Evolutionary conservation across 768 basidiomycete genomes (phyloP).

Genomic region (Leccinum sublutescens): DNA sequence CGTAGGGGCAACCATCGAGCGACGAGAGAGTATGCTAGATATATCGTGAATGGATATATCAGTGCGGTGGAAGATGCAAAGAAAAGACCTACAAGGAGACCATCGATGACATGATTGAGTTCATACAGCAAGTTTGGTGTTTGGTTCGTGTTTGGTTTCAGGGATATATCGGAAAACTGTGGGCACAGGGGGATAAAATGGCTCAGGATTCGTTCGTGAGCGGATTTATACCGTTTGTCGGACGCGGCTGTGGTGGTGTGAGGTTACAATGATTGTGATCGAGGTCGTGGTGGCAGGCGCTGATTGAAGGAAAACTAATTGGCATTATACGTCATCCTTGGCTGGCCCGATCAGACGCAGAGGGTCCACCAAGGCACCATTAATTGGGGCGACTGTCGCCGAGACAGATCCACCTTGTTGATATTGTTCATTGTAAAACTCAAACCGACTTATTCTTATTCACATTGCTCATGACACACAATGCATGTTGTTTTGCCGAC

Average conservation of each 20-base stretch:
- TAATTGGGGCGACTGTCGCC: too few relatives aligned
- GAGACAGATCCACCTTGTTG: neutral
- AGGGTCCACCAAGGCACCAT: too few relatives aligned
- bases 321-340: too few relatives aligned
- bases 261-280: too few relatives aligned
- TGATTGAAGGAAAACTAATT: too few relatives aligned
- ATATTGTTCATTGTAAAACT: neutral
- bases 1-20: slow-evolving; percentile 12
- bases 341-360: neutral
- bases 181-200: neutral
- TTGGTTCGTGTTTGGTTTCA: slow-evolving; percentile 4
- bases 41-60: slow-evolving; percentile 24
- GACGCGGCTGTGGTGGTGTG: neutral
- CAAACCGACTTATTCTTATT: neutral
- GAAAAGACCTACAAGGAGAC: slow-evolving; percentile 8
- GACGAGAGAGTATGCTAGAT: slow-evolving; percentile 13
- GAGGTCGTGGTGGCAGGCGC: too few relatives aligned
- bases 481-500: neutral
- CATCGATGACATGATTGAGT: neutral
- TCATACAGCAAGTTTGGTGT: neutral
- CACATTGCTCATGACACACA: neutral
- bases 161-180: neutral
- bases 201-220: neutral
- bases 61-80: neutral
- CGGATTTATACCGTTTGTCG: neutral